Evolutionary conservation across 768 basidiomycete genomes (phyloP), one percentile per base, ranked within the genome.

Genomic region (Boletus sensibilis): DNA sequence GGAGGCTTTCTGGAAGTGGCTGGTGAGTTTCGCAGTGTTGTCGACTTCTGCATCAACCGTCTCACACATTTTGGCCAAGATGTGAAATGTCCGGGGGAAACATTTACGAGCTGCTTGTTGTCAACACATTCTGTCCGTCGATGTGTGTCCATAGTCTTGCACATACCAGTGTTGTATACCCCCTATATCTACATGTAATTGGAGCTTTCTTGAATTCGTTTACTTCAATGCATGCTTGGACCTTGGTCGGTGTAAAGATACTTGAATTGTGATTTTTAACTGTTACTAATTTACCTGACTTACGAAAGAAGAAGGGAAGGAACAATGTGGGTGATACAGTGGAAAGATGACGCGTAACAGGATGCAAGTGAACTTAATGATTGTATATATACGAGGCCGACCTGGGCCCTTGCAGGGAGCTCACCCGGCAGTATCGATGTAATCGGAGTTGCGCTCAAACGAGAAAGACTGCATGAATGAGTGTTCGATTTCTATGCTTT

Each of bases 1-100:
- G 3, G 90, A 90, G 54, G 83, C 82, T 27, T 79, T 92, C 72
- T 94, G 92, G 92, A 74, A 72, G 56, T 89, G 87, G 87, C 72
- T 94, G 70, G 88, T 94, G 58, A 76, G 87, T 75, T 29, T 50
- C 33, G 0, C 10, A 8, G 20, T 25, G 18, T 39, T 10, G 16
- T 46, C 48, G 11, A 14, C 25, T 21, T 33, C 14, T 27, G 27
- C 4, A 27, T 23, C 18, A 9, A 27, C 7, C 3, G 5, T 46
- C 59, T 64, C 20, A 63, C 18, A n/a, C 37, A 18, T 45, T 9
- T 35, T 44, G n/a, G 8, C 7, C 58, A 44, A 67, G 66, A 67
- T 67, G 65, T 67, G 45, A 67, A 47, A 58, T 14, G 16, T 39
- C 13, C 18, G 1, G 37, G 31, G 12, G 47, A 38, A 37, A 11